Base-by-base conservation (phyloP, 257 asterid species). In the Jacaranda copaia region DNA sequence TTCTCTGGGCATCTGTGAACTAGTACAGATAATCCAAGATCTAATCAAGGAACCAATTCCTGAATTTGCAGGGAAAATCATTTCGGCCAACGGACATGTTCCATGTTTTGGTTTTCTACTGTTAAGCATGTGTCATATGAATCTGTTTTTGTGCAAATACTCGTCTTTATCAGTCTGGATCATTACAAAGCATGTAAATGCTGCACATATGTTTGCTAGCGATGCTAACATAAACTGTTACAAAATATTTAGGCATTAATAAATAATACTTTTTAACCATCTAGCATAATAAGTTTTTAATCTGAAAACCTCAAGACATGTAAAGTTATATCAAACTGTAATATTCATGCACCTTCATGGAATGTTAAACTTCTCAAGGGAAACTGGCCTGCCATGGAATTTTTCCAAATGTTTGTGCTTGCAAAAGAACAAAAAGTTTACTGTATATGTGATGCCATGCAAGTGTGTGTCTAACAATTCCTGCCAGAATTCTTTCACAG, bases 401-500 rank as follows among this genome's bases (percentile, higher is more conserved):
- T 45, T 65, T 72, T 51, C 72, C 70, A 55, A 49, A 32, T 52
- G n/a, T 49, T 79, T 79, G 40, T 40, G 73, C 51, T 8, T 71
- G n/a, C 5, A 4, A 48, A 45, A 53, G 74, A 40, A 58, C 38
- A 48, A 3, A 13, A 20, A 64, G 35, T 35, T 51, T 6, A n/a
- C 32, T 70, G 25, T 69, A 56, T 65, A 38, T 60, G 52, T 58
- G 64, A 72, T 60, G 79, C 45, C 67, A 55, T 16, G n/a, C 74
- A 66, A 73, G 77, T 77, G 51, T 71, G 68, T 32, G 18, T 71
- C 18, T 72, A 70, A 39, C 15, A 64, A 19, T 36, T 77, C 72
- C 16, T 80, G 67, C 58, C 45, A 72, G 15, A 78, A 68, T 68
- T 76, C 52, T 51, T 73, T 72, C 48, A 39, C 85, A 94, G 99